These are phyloP conservation scores for Lepidium aucheri DNA, from an alignment of 345 rosid species.

Conservation along the genomic window DNA sequence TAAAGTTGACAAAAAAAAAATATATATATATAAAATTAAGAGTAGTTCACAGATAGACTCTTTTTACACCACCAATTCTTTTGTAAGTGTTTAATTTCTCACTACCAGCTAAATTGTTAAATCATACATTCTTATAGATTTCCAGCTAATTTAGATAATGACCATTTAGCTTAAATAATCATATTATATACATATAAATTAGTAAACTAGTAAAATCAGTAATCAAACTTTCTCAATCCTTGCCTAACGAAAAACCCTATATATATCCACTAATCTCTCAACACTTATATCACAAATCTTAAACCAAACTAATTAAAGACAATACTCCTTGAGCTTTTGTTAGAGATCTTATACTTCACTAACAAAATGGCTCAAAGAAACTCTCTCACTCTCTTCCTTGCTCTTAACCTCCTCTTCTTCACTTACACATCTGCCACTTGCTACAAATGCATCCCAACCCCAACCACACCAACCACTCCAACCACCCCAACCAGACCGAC, in stretches of 20 bases:
- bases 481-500: conserved; percentile 5
- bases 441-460: conserved; percentile 31
- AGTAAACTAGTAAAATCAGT: neutral
- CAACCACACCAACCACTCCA: neutral
- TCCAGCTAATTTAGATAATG: conserved; percentile 5
- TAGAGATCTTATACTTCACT: neutral
- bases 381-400: conserved; percentile 44
- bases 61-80: neutral
- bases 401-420: conserved; percentile 44
- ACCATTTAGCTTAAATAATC: neutral
- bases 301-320: neutral
- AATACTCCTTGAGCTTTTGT: neutral
- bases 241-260: neutral
- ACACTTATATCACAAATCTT: conserved; percentile 6
- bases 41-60: neutral
- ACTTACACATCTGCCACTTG: conserved; percentile 39
- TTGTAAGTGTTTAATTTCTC: neutral
- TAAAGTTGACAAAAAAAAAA: too few relatives aligned
- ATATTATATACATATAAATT: neutral
- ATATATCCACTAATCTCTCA: conserved; percentile 9
- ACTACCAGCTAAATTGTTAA: neutral
- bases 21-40: too few relatives aligned
- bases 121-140: neutral
- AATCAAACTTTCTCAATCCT: neutral
- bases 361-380: conserved; percentile 39